Conservation (phyloP, 441 rosid species). For the Hura crepitans region DNA sequence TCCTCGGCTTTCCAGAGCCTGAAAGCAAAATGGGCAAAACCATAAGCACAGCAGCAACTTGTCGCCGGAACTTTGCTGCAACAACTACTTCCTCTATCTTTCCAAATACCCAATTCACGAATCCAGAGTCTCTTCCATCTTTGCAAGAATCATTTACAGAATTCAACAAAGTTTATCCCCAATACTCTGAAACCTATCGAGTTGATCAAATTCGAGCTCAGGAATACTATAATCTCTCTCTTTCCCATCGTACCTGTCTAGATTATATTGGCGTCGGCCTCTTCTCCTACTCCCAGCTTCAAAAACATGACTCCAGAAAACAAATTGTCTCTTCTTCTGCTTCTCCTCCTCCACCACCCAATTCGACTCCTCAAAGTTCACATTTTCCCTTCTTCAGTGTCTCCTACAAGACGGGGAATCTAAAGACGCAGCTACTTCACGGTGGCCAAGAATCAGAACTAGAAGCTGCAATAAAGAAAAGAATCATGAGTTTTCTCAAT, state of each 20-base stretch:
- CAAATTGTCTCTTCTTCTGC: conserved; percentile 38
- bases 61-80: conserved; percentile 56
- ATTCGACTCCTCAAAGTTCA: conserved; percentile 29
- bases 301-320: conserved; percentile 39
- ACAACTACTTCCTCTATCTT: conserved; percentile 58
- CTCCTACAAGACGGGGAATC: conserved; percentile 65
- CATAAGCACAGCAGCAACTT: conserved; percentile 44
- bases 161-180: conserved; percentile 61
- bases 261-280: conserved; percentile 90
- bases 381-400: conserved; percentile 71
- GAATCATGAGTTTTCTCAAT: conserved; percentile 69
- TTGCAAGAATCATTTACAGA: conserved; percentile 52
- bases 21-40: conserved; percentile 30
- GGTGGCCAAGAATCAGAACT: conserved; percentile 65
- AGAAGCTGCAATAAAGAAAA: conserved; percentile 64
- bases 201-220: conserved; percentile 60
- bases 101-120: conserved; percentile 60
- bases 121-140: conserved; percentile 76
- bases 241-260: conserved; percentile 63
- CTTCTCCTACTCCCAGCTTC: conserved; percentile 68
- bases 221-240: conserved; percentile 63
- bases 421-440: conserved; percentile 72
- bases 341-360: conserved; percentile 2
- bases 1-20: conserved; percentile 33
- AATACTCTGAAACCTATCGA: conserved; percentile 44